These are phyloP conservation scores for Bombardia bombarda DNA, from an alignment of 495 filamentous ascomycete species.

Conservation along the genomic window DNA sequence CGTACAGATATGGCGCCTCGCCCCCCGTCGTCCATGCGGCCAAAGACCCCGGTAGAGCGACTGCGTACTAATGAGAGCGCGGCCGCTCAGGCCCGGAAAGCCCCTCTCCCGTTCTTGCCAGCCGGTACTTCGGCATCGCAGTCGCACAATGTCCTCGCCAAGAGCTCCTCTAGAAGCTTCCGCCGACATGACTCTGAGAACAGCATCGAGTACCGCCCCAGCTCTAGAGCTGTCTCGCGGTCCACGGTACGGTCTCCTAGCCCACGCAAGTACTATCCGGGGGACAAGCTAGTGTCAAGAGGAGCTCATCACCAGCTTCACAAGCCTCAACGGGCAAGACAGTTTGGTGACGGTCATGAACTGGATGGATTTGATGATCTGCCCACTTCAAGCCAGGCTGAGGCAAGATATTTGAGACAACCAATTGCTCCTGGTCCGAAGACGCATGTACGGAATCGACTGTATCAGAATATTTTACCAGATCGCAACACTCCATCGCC, in stretches of 20 bases:
- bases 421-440: constrained; percentile 65
- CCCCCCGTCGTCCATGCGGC: constrained; percentile 44
- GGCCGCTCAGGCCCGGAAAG: constrained; percentile 44
- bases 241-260: constrained; percentile 50
- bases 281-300: constrained; percentile 31
- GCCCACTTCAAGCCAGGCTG: constrained; percentile 74
- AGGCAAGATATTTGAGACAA: constrained; percentile 74
- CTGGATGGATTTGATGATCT: constrained; percentile 91
- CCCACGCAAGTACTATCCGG: constrained; percentile 33
- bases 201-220: constrained; percentile 44
- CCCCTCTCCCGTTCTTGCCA: constrained; percentile 70
- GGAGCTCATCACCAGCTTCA: constrained; percentile 50
- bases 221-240: constrained; percentile 47
- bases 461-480: constrained; percentile 49
- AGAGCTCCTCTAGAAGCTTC: constrained; percentile 58
- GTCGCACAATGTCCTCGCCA: constrained; percentile 72
- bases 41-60: constrained; percentile 66
- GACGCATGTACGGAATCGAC: constrained; percentile 51
- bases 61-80: constrained; percentile 46
- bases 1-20: constrained; percentile 23
- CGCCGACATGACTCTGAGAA: constrained; percentile 68
- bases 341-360: constrained; percentile 89
- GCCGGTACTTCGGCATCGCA: constrained; percentile 64
- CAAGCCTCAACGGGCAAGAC: constrained; percentile 62
- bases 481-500: constrained; percentile 49